Conservation (phyloP, 2,329 filamentous ascomycete species). For the Septoria petroselini region DNA sequence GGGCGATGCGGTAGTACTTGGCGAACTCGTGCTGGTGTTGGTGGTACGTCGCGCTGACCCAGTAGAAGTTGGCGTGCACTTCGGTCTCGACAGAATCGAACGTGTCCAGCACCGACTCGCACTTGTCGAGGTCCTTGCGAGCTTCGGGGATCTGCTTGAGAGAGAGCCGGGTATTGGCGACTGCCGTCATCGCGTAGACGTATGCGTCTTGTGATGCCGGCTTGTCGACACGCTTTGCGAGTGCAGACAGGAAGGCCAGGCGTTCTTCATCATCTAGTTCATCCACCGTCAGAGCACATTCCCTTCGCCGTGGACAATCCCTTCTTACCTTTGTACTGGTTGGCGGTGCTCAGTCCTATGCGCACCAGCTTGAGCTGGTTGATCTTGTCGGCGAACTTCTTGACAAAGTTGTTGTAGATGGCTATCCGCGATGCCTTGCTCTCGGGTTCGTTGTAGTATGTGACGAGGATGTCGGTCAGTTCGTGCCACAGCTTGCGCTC, state of each 20-base stretch:
- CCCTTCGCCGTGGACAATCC: not conserved
- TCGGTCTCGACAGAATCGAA: slow-evolving; percentile 95
- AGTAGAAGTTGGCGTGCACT: slow-evolving; percentile 95
- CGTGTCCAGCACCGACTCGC: slow-evolving; percentile 80
- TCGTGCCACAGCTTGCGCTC: slow-evolving; percentile 99
- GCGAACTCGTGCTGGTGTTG: slow-evolving; percentile 88
- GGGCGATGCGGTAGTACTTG: slow-evolving; percentile 93
- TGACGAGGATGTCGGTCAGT: slow-evolving; percentile 81
- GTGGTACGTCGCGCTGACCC: slow-evolving; percentile 91
- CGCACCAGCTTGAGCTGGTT: slow-evolving; percentile 97
- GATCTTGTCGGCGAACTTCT: slow-evolving; percentile 96
- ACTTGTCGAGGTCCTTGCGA: slow-evolving; percentile 79
- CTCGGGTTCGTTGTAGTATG: slow-evolving; percentile 79
- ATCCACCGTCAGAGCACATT: slow-evolving; percentile 3
- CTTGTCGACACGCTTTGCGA: slow-evolving; percentile 86
- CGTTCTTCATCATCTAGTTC: slow-evolving; percentile 76
- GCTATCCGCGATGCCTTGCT: slow-evolving; percentile 81
- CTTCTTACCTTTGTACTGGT: slow-evolving; percentile 70
- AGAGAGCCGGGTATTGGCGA: slow-evolving; percentile 80
- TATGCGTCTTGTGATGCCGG: slow-evolving; percentile 91
- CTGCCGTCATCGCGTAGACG: slow-evolving; percentile 88
- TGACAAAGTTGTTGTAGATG: slow-evolving; percentile 91
- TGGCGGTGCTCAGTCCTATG: slow-evolving; percentile 80
- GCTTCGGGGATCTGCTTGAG: slow-evolving; percentile 77
- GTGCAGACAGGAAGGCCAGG: slow-evolving; percentile 75